Base-by-base conservation (phyloP, 2,329 filamentous ascomycete species). In the Sporothrix pseudoabietina region DNA sequence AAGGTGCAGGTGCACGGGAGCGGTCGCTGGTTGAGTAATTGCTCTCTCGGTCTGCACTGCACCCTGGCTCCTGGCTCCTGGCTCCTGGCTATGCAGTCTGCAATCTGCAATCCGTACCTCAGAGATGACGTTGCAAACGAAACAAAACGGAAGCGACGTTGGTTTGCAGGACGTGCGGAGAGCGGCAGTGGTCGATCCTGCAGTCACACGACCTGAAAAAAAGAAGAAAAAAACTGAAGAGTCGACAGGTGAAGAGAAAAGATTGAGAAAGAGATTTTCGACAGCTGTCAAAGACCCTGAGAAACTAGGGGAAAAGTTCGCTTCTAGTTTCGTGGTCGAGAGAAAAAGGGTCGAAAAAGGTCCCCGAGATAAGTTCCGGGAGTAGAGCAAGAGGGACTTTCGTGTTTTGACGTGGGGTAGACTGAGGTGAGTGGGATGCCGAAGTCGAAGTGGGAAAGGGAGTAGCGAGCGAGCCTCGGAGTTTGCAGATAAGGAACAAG, bases 141-240 rank as follows among this genome's bases (percentile, higher is more conserved):
- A 35, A 47, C 35, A 47, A 47, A 69, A 41, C 47, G 26, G 8
- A 32, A 54, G 30, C 69, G 54, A 26, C 39, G 54, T 59, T 22
- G n/a, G 35, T n/a, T 30, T 57, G 68, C 49, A 44, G 52, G 47
- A 41, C n/a, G 35, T 39, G 66, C 32, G 69, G 54, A 59, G 39
- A 57, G 68, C 68, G 68, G 68, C 35, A 57, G 49, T 52, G 68
- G 65, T 47, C 68, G 54, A 44, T 59, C 10, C 39, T 19, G 14
- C 39, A 49, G 69, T 71, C 69, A 71, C 69, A 71, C 69, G 69
- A 71, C 52, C 52, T 32, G 54, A 47, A 57, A 59, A 32, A 26
- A 26, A 26, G 54, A 47, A 57, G 49, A 32, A 26, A 26, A 26
- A 26, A 47, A 1, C 41, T 47, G 52, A 55, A 55, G 9, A 30